A percentile compares a stretch with the other conserved stretches of the same genome.
Conservation (phyloP, 305 asterid species). For the Fraxinus angustifolia region DNA sequence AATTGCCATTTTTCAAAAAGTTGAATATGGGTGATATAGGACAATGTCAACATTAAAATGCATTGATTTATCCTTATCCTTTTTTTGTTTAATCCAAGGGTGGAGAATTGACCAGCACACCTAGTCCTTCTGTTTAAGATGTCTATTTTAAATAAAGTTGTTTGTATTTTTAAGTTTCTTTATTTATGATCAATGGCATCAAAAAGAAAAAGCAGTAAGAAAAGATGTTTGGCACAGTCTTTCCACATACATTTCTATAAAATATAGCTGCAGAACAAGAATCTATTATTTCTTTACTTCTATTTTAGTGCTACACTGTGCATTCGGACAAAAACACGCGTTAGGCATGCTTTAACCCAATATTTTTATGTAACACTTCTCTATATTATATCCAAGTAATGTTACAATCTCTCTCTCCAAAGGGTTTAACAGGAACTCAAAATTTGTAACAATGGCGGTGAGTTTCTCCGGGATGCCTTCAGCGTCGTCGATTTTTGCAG, state of each 20-base stretch:
- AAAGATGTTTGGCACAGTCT: slow-evolving; percentile 3
- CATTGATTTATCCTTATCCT: background rate
- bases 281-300: background rate
- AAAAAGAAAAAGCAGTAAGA: slow-evolving; percentile 14
- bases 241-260: slow-evolving; percentile 12
- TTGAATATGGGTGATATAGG: background rate
- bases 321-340: slow-evolving; percentile 10
- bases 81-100: slow-evolving; percentile 14
- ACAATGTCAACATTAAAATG: slow-evolving; percentile 18
- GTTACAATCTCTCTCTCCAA: background rate
- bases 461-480: slow-evolving; percentile 32
- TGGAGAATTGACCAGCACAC: slow-evolving; percentile 17
- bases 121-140: background rate
- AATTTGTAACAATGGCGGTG: slow-evolving; percentile 10
- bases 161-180: slow-evolving; percentile 11
- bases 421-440: background rate
- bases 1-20: background rate
- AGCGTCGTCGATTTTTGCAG: slow-evolving; percentile 35
- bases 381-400: background rate
- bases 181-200: slow-evolving; percentile 18
- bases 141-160: slow-evolving; percentile 2
- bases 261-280: slow-evolving; percentile 6
- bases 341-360: background rate
- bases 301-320: background rate
- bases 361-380: background rate